Conservation (phyloP, 2,329 filamentous ascomycete species). For the Byssothecium circinans region DNA sequence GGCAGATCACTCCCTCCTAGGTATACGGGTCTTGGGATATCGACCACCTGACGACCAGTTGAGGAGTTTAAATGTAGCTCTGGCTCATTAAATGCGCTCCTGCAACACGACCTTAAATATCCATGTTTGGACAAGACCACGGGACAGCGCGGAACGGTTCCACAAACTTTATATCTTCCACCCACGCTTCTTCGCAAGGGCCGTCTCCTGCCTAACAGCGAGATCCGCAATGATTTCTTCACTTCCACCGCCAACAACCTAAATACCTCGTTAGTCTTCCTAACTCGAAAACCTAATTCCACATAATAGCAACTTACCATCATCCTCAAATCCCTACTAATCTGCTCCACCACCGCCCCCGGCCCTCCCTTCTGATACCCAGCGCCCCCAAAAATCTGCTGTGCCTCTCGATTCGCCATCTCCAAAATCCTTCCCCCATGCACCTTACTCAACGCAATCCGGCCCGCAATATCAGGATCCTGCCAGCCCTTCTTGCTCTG, state of each 20-base stretch:
- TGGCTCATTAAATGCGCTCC: slow-evolving; percentile 32
- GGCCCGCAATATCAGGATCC: slow-evolving; percentile 42
- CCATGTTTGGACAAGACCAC: too few species aligned
- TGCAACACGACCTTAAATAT: too few species aligned
- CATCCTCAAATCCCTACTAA: slow-evolving; percentile 56
- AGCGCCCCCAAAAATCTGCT: slow-evolving; percentile 58
- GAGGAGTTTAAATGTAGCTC: background rate
- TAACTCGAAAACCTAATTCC: background rate
- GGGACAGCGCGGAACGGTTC: too few species aligned
- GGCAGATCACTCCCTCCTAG: background rate
- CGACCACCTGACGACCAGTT: background rate
- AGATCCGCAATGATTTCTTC: slow-evolving; percentile 59
- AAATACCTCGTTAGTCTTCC: background rate
- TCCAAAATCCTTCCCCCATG: slow-evolving; percentile 55
- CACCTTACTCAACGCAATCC: slow-evolving; percentile 51
- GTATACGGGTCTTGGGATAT: background rate
- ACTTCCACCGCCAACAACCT: slow-evolving; percentile 55
- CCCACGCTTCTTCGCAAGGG: slow-evolving; percentile 44
- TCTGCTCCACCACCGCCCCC: slow-evolving; percentile 56
- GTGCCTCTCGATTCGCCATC: slow-evolving; percentile 55
- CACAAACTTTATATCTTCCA: too few species aligned
- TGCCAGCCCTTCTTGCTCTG: slow-evolving; percentile 46
- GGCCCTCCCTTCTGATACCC: slow-evolving; percentile 56
- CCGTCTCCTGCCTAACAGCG: slow-evolving; percentile 53
- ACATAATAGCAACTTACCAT: slow-evolving; percentile 51